Base-by-base conservation (phyloP, 768 basidiomycete species). In the Arthromyces matolae region DNA sequence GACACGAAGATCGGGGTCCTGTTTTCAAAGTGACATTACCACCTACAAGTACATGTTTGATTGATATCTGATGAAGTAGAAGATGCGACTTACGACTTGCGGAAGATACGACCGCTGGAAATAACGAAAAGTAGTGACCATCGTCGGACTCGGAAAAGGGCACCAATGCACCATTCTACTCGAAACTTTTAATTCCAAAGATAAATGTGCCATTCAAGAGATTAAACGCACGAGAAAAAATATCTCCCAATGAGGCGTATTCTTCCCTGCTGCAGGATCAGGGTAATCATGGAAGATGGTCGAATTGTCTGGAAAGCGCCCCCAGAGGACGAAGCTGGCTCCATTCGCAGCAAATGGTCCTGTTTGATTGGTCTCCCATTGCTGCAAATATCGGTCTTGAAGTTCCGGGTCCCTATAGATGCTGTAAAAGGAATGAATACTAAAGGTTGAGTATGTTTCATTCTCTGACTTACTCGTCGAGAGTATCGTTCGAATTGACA, bases 401-500 rank as follows among this genome's bases (percentile, higher is more conserved):
- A 42, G 42, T 20, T 31, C 28, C 18, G 42, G 29, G 19, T 24
- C n/a, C n/a, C 27, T 19, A 12, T 20, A 8, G 22, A 42, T 9
- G 10, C 42, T 42, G 24, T 12, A 18, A 16, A 19, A 23, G 3
- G 28, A 41, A 13, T 25, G 27, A 42, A 10, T 16, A 29, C 27
- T 19, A 8, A 20, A 42, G 5, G 5, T 6, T 19, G 18, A 32
- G 7, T 14, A 16, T n/a, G n/a, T n/a, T n/a, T n/a, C n/a, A n/a
- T n/a, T n/a, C n/a, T n/a, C n/a, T 8, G 16, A 42, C 42, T 25
- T 9, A 42, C 42, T 42, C 16, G 13, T 42, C 42, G 13, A 42
- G n/a, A 24, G 42, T 42, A 42, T 42, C 28, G 22, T 42, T 42
- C 3, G 42, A 42, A 20, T 42, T 42, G 9, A 42, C 42, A 3